Evolutionary conservation across 2,329 filamentous ascomycete species (phyloP).

Genomic region (Helotiales sp.): DNA sequence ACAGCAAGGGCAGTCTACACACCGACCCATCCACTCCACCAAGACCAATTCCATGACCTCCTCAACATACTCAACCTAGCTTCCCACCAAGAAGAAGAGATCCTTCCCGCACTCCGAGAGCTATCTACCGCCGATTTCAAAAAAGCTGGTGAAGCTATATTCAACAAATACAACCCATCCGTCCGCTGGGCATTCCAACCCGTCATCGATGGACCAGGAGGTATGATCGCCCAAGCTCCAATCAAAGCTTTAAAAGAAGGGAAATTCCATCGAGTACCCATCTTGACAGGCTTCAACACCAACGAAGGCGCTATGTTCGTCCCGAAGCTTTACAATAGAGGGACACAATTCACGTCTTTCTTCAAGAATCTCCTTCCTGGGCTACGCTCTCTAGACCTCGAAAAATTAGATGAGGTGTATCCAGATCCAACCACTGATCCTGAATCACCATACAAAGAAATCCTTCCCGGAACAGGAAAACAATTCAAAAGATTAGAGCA

Average conservation of each 20-base stretch:
- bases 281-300: conserved; percentile 70
- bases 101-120: conserved; percentile 53
- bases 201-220: conserved; percentile 57
- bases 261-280: conserved; percentile 55
- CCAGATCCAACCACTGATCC: conserved; percentile 52
- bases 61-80: conserved; percentile 51
- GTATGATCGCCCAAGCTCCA: conserved; percentile 57
- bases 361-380: conserved; percentile 62
- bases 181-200: conserved; percentile 68
- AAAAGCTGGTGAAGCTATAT: conserved; percentile 45
- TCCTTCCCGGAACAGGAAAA: conserved; percentile 42
- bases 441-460: conserved; percentile 42
- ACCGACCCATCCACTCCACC: conserved; percentile 56
- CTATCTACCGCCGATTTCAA: conserved; percentile 41
- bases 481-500: conserved; percentile 60
- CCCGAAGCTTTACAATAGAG: conserved; percentile 46
- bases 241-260: conserved; percentile 57
- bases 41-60: conserved; percentile 56
- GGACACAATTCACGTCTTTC: conserved; percentile 57
- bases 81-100: conserved; percentile 41
- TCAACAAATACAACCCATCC: conserved; percentile 42
- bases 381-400: conserved; percentile 52
- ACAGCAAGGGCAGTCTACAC: conserved; percentile 54
- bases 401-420: conserved; percentile 58
- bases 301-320: conserved; percentile 70